These are phyloP conservation scores for Usnea hakonensis DNA, from an alignment of 495 filamentous ascomycete genomes.

Conservation along the genomic window DNA sequence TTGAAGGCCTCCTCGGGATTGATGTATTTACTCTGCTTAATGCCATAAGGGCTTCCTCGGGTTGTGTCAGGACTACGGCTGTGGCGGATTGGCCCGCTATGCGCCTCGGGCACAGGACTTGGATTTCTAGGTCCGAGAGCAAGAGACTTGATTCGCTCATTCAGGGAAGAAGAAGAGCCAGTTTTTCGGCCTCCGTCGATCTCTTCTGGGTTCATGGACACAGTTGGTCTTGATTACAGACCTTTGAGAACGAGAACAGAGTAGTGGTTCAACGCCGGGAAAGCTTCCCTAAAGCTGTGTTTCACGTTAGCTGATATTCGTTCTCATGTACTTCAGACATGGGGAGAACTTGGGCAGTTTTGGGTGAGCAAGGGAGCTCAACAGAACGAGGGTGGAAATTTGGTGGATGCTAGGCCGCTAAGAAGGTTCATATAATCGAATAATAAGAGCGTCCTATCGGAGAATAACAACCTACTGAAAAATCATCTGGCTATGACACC, in stretches of 20 bases:
- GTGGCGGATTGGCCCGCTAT: neutral
- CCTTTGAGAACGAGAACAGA: neutral
- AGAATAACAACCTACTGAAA: neutral
- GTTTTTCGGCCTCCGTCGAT: neutral
- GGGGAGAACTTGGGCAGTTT: neutral
- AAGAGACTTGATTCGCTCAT: conserved; percentile 2
- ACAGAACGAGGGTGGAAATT: neutral
- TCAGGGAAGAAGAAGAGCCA: neutral
- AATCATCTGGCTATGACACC: neutral
- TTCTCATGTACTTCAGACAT: neutral
- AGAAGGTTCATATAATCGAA: neutral
- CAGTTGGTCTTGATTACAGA: neutral
- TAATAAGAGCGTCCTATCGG: too few relatives aligned
- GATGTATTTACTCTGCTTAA: neutral
- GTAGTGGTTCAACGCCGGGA: neutral
- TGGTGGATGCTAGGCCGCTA: neutral
- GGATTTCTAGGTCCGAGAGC: conserved; percentile 1
- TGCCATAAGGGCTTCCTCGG: neutral
- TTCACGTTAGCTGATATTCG: neutral
- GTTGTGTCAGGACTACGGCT: conserved; percentile 4
- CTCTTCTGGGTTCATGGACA: neutral
- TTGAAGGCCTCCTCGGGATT: conserved; percentile 8
- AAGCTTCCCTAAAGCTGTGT: neutral
- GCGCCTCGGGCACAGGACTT: neutral
- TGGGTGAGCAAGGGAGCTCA: neutral